Evolutionary conservation across 2,329 filamentous ascomycete species (phyloP).

Genomic region (Neofusicoccum kwambonambiense): DNA sequence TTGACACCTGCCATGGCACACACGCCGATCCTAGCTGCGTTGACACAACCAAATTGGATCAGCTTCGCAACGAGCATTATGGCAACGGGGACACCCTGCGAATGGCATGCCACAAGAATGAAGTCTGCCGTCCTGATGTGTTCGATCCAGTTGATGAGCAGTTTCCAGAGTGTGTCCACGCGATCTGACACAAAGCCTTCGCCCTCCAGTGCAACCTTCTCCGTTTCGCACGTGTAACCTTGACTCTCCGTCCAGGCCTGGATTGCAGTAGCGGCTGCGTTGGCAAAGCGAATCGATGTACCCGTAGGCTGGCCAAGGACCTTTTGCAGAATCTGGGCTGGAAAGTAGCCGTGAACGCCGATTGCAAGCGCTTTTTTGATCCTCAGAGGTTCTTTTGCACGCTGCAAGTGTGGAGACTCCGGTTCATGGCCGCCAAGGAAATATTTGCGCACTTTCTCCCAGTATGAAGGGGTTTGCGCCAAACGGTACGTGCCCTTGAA

Average conservation of each 20-base stretch:
- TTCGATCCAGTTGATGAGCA: conserved; percentile 92
- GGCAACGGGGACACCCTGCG: conserved; percentile 90
- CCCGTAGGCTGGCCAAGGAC: conserved; percentile 94
- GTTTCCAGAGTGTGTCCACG: conserved; percentile 89
- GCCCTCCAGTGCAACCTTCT: conserved; percentile 91
- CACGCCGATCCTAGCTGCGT: conserved; percentile 73
- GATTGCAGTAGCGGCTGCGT: conserved; percentile 80
- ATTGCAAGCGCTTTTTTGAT: conserved; percentile 88
- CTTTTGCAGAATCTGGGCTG: conserved; percentile 79
- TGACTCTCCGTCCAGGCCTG: conserved; percentile 75
- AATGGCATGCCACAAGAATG: conserved; percentile 89
- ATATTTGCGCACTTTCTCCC: conserved; percentile 43
- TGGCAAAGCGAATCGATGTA: conserved; percentile 90
- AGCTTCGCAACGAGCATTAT: conserved; percentile 91
- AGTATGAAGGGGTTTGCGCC: conserved; percentile 45
- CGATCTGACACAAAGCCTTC: conserved; percentile 89
- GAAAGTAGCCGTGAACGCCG: conserved; percentile 92
- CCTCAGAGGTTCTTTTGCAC: conserved; percentile 65
- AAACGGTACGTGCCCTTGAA: conserved; percentile 65
- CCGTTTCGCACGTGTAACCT: conserved; percentile 76
- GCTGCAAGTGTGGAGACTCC: conserved; percentile 66
- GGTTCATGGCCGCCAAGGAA: conserved; percentile 47
- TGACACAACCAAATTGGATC: conserved; percentile 83
- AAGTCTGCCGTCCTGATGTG: conserved; percentile 85
- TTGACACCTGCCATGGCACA: conserved; percentile 92